Evolutionary conservation across 73 alveolate species (phyloP).

Genomic region (Tetrahymena borealis): DNA sequence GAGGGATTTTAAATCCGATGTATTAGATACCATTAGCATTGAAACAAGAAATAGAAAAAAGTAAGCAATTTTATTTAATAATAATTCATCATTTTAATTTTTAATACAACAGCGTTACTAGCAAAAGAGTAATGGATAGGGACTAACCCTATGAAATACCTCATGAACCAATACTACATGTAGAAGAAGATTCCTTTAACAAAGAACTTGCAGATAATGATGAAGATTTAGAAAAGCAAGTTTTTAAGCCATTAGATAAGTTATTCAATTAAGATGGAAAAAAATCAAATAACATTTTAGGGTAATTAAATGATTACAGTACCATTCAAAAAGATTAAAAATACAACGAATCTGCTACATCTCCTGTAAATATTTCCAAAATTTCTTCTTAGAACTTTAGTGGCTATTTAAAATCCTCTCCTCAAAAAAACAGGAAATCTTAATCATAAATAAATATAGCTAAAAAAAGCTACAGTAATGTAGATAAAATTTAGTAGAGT

Average conservation of each 20-base stretch:
- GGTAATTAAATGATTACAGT: background rate
- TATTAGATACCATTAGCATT: conserved; percentile 14
- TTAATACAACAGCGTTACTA: background rate
- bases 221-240: background rate
- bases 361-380: no score
- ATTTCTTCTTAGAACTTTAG: no score
- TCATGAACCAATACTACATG: background rate
- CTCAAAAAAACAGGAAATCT: no score
- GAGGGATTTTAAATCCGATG: conserved; percentile 11
- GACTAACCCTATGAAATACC: background rate
- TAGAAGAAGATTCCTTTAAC: background rate
- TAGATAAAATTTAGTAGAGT: no score
- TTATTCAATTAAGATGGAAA: background rate
- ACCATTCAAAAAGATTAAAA: background rate
- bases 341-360: no score
- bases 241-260: background rate
- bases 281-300: background rate
- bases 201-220: background rate
- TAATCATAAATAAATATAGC: no score
- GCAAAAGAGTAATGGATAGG: background rate
- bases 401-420: no score
- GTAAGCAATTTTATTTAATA: background rate
- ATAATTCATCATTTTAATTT: background rate
- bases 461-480: no score
- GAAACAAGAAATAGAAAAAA: conserved; percentile 18